These are phyloP conservation scores for Fraxinus angustifolia DNA, from an alignment of 305 asterid species.

Conservation along the genomic window DNA sequence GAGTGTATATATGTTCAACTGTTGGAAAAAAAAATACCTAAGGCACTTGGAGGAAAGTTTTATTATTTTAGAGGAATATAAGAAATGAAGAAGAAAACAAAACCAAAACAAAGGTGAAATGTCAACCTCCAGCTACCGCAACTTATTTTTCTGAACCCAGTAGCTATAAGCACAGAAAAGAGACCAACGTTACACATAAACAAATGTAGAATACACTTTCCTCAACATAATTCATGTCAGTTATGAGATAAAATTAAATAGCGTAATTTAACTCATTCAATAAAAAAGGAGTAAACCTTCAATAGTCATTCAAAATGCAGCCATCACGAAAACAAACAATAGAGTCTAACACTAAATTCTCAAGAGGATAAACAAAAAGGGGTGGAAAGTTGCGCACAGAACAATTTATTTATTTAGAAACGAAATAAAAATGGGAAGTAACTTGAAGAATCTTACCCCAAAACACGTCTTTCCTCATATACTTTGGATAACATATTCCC, in stretches of 20 bases:
- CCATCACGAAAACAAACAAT: not conserved
- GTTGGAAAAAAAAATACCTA: not conserved
- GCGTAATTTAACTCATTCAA: too few species aligned
- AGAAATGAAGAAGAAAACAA: not conserved
- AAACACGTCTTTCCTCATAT: constrained; percentile 60
- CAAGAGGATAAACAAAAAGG: not conserved
- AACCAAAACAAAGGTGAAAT: not conserved
- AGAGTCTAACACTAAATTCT: not conserved
- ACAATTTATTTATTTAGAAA: not conserved
- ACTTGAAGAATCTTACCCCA: constrained; percentile 43
- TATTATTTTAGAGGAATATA: not conserved
- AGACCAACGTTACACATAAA: not conserved
- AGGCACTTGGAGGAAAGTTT: not conserved
- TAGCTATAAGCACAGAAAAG: not conserved
- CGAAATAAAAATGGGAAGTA: not conserved
- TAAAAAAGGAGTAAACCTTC: not conserved
- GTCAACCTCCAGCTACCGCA: not conserved
- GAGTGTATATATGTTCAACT: not conserved
- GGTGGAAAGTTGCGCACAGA: not conserved
- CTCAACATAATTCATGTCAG: not conserved
- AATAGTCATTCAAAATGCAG: not conserved
- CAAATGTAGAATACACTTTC: not conserved
- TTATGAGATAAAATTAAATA: not conserved
- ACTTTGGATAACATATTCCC: constrained; percentile 59
- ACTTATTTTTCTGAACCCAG: not conserved